Evolutionary conservation across 306 rosid genomes (phyloP).

Genomic region (Inga laurina): DNA sequence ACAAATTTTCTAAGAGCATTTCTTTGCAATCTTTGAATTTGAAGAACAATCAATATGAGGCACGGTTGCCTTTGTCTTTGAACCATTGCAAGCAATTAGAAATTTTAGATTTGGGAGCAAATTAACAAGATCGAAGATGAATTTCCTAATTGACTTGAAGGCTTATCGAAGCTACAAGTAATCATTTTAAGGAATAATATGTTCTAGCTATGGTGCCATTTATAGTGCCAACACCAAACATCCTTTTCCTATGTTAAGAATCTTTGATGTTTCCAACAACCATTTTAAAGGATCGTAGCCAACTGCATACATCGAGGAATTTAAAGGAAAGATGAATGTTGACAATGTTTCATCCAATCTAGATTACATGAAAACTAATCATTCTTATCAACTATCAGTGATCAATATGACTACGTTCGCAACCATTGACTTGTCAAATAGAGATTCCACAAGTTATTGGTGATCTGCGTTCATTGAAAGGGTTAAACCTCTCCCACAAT

Average conservation of each 20-base stretch:
- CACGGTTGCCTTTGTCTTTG: slow-evolving; percentile 28
- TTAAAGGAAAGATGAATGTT: slow-evolving; percentile 29
- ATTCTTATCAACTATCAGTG: background rate
- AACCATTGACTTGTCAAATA: slow-evolving; percentile 31
- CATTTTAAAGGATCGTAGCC: slow-evolving; percentile 29
- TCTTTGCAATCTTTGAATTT: slow-evolving; percentile 14
- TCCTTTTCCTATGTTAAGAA: slow-evolving; percentile 20
- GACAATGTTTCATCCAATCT: no score
- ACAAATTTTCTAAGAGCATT: background rate
- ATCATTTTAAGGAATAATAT: slow-evolving; percentile 39
- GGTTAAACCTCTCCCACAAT: slow-evolving; percentile 38
- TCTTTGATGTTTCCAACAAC: slow-evolving; percentile 41
- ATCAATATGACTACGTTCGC: background rate
- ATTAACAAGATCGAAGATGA: slow-evolving; percentile 4
- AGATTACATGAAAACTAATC: background rate
- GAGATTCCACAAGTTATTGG: slow-evolving; percentile 35
- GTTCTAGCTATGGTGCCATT: slow-evolving; percentile 35
- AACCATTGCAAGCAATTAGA: slow-evolving; percentile 4
- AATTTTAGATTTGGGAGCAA: slow-evolving; percentile 42
- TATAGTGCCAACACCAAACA: background rate
- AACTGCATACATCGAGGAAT: background rate
- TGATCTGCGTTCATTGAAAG: slow-evolving; percentile 10
- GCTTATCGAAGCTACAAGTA: slow-evolving; percentile 28
- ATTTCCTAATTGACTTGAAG: slow-evolving; percentile 34
- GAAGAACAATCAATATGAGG: slow-evolving; percentile 34